Base-by-base conservation (phyloP, 345 rosid genomes). In the Punica granatum region DNA sequence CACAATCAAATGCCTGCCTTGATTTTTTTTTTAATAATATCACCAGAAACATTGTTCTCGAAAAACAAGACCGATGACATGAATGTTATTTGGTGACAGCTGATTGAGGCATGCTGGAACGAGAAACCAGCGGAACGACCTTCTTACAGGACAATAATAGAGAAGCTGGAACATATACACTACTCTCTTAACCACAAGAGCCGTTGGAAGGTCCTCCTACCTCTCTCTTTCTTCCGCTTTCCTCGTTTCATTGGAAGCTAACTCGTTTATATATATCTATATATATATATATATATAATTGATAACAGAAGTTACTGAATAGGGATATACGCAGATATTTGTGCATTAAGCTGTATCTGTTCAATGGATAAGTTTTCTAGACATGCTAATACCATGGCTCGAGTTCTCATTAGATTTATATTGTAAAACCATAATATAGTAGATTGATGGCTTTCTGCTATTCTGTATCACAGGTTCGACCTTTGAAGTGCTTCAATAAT, bases 51-150 rank as follows among this genome's bases (percentile, higher is more conserved):
- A 4, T 35, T 35, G 15, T 33, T 35, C 8, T 26, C 33, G 6
- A 43, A 43, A n/a, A 7, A 25, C 1, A 25, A n/a, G 21, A 46
- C 15, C 31, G 7, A 53, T 28, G 33, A 26, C 14, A 4, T 12
- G 34, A 28, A 30, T 26, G 19, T 26, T 30, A 26, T 70, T 16
- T 64, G 60, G 35, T 66, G 34, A 67, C 85, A 91, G 99, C 79
- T 91, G 77, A 94, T 91, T 67, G 92, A 88, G 79, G 91, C 86
- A 62, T 94, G 97, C 78, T 90, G 96, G 99, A 70, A 74, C 42
- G 96, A 94, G 68, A 83, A 86, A 62, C 95, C 96, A 32, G 76
- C 79, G 14, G 89, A 80, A 73, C 79, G 99, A 75, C 99, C 96
- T 2, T 72, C 95, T 11, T 94, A 89, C 81, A 88, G 82, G 81